These are phyloP conservation scores for Coemansia sp. DNA, from an alignment of 192 early-diverging fungal species.

Conservation along the genomic window DNA sequence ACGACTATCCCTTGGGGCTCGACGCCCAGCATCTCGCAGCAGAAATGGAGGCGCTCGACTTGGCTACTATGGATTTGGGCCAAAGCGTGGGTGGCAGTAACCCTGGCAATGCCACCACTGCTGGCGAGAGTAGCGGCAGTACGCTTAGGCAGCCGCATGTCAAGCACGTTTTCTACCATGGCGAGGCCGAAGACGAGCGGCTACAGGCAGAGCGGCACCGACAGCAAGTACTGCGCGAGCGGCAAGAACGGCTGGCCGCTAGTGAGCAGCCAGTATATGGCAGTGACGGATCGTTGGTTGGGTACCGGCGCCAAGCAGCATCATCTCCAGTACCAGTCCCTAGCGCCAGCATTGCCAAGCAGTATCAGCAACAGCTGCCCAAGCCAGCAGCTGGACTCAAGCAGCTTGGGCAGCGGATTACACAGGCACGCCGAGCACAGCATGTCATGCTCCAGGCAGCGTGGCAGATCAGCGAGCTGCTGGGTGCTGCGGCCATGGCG, in stretches of 20 bases:
- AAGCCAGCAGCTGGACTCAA: conserved; percentile 10
- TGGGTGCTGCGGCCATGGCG: conserved; percentile 14
- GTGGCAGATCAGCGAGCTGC: conserved; percentile 33
- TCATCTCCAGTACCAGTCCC: neutral
- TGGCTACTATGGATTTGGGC: conserved; percentile 51
- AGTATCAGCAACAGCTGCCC: conserved; percentile 5
- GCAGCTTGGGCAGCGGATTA: conserved; percentile 51
- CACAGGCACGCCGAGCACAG: conserved; percentile 36
- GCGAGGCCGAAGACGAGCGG: conserved; percentile 47
- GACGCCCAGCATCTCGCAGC: conserved; percentile 40
- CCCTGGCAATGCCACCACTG: neutral
- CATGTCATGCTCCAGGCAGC: conserved; percentile 38
- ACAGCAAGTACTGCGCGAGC: conserved; percentile 38
- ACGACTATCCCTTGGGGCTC: conserved; percentile 42
- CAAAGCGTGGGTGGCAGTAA: conserved; percentile 7
- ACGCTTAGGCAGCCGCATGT: conserved; percentile 27
- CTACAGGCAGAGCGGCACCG: conserved; percentile 34
- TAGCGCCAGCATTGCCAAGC: conserved; percentile 1
- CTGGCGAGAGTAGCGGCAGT: neutral
- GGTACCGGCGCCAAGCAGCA: conserved; percentile 28
- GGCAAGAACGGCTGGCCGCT: conserved; percentile 36
- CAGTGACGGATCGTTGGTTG: conserved; percentile 49
- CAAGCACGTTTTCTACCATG: conserved; percentile 51
- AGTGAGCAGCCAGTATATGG: conserved; percentile 38
- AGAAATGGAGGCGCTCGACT: conserved; percentile 46